A percentile compares a stretch with the other conserved stretches of the same genome.
Conservation (phyloP, 768 basidiomycete genomes). For the Lactifluus echinatus region DNA sequence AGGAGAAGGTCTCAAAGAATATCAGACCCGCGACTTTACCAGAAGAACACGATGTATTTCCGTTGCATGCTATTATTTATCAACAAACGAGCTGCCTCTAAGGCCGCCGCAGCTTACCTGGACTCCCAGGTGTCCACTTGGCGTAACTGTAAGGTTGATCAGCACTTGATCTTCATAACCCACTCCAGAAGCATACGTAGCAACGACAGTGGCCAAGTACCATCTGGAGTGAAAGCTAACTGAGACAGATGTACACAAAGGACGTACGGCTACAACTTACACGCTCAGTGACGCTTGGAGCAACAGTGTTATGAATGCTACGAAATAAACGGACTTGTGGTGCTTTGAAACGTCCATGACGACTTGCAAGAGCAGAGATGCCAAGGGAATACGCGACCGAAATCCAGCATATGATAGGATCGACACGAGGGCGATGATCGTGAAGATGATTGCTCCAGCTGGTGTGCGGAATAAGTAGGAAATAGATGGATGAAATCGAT, state of each 20-base stretch:
- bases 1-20: conserved; percentile 75
- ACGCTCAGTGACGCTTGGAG: conserved; percentile 63
- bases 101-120: conserved; percentile 37
- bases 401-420: conserved; percentile 68
- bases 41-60: conserved; percentile 51
- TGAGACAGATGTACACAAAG: background rate
- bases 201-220: conserved; percentile 71
- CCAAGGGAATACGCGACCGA: conserved; percentile 66
- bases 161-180: background rate
- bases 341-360: conserved; percentile 82
- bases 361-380: conserved; percentile 68
- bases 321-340: conserved; percentile 71
- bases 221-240: conserved; percentile 34
- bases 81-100: background rate
- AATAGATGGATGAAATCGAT: background rate
- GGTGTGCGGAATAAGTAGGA: background rate
- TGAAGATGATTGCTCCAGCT: conserved; percentile 83
- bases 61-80: conserved; percentile 36
- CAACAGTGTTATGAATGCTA: conserved; percentile 62
- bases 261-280: conserved; percentile 31
- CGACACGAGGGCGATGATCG: conserved; percentile 68
- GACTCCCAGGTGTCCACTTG: conserved; percentile 72
- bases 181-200: conserved; percentile 41
- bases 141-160: conserved; percentile 32
- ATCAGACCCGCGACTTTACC: conserved; percentile 71